Percentiles rank a stretch among this genome's conserved stretches.
Evolutionary conservation across 2,329 filamentous ascomycete species (phyloP).

Genomic region (Cytospora leucostoma): DNA sequence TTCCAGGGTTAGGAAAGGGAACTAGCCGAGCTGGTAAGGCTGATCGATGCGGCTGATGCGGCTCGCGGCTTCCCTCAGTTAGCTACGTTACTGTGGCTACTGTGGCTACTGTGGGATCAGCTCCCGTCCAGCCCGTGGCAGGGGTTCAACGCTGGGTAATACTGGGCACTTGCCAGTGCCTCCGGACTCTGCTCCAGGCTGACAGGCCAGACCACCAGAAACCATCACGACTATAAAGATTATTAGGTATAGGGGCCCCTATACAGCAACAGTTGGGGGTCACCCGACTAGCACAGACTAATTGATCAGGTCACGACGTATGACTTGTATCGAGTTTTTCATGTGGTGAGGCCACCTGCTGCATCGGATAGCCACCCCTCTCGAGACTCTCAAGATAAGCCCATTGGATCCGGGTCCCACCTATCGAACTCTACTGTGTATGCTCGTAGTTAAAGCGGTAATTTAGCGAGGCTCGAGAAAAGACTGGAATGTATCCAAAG

Average conservation of each 20-base stretch:
- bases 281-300: background rate
- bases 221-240: background rate
- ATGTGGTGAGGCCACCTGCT: slow-evolving; percentile 5
- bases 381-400: slow-evolving; percentile 3
- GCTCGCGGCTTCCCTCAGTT: background rate
- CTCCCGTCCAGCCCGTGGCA: background rate
- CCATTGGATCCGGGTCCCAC: slow-evolving; percentile 18
- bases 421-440: slow-evolving; percentile 1
- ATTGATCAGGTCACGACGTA: slow-evolving; percentile 3
- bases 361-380: background rate
- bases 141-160: no score
- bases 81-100: no score
- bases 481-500: background rate
- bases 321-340: slow-evolving; percentile 18
- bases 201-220: no score
- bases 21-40: background rate
- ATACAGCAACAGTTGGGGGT: background rate
- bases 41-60: background rate
- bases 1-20: background rate
- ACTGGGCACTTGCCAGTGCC: background rate
- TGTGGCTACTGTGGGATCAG: background rate
- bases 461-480: slow-evolving; percentile 22
- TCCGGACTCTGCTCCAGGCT: no score
- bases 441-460: slow-evolving; percentile 11
- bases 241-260: background rate